phyloP scores from a whole-genome alignment of 345 rosid genomes.

The Gynandropsis gynandra region DNA sequence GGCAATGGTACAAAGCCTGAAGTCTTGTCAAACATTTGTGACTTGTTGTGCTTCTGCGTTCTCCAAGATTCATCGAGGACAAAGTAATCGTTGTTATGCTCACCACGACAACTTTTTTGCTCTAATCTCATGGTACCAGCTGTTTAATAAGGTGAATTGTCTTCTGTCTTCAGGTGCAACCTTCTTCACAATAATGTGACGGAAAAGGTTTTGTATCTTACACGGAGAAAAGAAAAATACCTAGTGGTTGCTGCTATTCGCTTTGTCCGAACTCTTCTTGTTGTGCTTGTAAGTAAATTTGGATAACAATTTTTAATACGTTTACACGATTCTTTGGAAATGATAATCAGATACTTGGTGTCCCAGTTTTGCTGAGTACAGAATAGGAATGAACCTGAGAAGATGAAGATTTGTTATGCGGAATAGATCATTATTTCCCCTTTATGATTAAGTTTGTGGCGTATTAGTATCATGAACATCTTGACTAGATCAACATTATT shows the following conservation, averaged over 20 bases:
- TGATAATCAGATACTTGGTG: no score
- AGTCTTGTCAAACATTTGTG: conserved; percentile 73
- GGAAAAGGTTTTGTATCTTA: conserved; percentile 67
- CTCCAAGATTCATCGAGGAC: conserved; percentile 66
- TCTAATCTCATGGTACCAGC: conserved; percentile 11
- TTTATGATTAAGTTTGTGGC: no score
- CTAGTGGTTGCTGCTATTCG: conserved; percentile 84
- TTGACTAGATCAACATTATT: no score
- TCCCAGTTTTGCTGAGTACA: no score
- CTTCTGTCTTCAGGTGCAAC: conserved; percentile 49
- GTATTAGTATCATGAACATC: no score
- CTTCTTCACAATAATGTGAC: conserved; percentile 60
- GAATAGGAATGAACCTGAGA: conserved; percentile 1
- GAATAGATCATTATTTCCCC: neutral
- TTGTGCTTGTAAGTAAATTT: conserved; percentile 51
- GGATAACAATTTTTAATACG: conserved; percentile 2
- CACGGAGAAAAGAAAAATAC: conserved; percentile 64
- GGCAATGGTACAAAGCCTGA: conserved; percentile 45
- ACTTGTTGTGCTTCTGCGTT: conserved; percentile 75
- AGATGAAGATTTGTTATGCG: conserved; percentile 8
- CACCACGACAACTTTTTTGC: conserved; percentile 1
- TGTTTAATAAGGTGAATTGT: conserved; percentile 15
- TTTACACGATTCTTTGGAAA: neutral
- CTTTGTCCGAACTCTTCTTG: conserved; percentile 72
- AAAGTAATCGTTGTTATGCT: conserved; percentile 44